Base-by-base conservation (phyloP, 768 basidiomycete genomes). In the Lactarius tabidus region DNA sequence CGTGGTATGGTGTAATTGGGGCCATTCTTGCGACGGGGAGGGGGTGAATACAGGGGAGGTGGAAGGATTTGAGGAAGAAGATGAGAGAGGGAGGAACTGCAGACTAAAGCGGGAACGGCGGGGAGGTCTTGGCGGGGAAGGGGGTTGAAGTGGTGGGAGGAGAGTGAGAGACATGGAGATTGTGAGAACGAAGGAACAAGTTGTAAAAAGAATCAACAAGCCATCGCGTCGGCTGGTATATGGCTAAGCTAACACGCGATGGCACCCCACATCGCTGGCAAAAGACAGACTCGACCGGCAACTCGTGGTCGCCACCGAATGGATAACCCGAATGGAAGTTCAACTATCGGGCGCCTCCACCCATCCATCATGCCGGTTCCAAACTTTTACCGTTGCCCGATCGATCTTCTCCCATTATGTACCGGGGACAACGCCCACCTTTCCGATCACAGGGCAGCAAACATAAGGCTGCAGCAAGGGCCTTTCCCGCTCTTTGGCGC, bases 101-200 rank as follows among this genome's bases (percentile, higher is more conserved):
- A 68, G 12, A 8, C 10, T 10, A 38, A 59, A 62, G 9, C 65
- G n/a, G 29, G 65, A 23, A 15, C 60, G 67, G 57, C 59, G 67
- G 41, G 67, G 38, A 10, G 61, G 33, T 38, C 54, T 59, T 14
- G 56, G 57, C 12, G 56, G 66, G 20, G 66, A 65, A 1, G 66
- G 62, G 2, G 65, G 65, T 52, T 66, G 60, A 14, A 45, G 33
- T 12, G 65, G 65, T 12, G 65, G 56, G 3, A 45, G 38, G 57
- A 66, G 61, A 29, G 65, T 62, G 28, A 66, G 65, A 52, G 65
- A 57, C 65, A 66, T 66, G 31, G 14, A 12, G 26, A 39, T 60
- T 14, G 48, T 20, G 51, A 28, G 15, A 39, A 36, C 2, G 45
- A 28, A 39, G 54, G 45, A 14, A 59, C 43, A 35, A 1, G 60